Base-by-base conservation (phyloP, 1,284 basidiomycete genomes). In the Farysia itapuensis region DNA sequence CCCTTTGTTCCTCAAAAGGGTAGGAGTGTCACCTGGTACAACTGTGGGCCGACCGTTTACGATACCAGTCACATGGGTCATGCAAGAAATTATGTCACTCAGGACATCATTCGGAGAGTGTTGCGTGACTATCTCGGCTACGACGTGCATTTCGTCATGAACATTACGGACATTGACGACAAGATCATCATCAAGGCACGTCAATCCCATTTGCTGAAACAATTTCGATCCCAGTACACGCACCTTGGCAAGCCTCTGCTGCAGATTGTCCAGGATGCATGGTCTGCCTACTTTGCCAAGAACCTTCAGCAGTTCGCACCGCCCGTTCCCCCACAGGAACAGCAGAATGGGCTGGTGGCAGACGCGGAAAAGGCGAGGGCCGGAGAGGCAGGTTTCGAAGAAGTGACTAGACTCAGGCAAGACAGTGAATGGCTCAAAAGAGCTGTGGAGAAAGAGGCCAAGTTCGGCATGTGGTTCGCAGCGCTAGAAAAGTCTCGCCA, bases 41-140 rank as follows among this genome's bases (percentile, higher is more conserved):
- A 94, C 77, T 96, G 93, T 74, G 69, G 95, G 6, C 95, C 95
- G n/a, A 99, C 95, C 1, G 95, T 99, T 6, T 99, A 99, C 77
- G 95, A 98, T 81, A 85, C 91, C 12, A 89, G 90, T 34, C 95
- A 98, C 78, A 94, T 99, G 90, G 95, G 95, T 4, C 95, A 99
- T 80, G 95, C 95, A 6, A 85, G 94, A 71, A 97, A 96, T 81
- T 99, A 99, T 80, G 89, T 98, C 32, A 92, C 95, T 0, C 94
- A 98, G 78, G 95, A 99, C 77, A 85, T 98, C 67, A 82, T 99
- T 33, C 83, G 95, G 43, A 82, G 95, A 39, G 91, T 99, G 54
- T 82, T 98, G 79, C 82, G 87, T 2, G 92, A 98, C 79, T 97
- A 96, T 79, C 96, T 98, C 79, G 88, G 89, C 34, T 98, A 95